phyloP scores from a whole-genome alignment of 768 basidiomycete genomes.

The Crucibulum laeve region DNA sequence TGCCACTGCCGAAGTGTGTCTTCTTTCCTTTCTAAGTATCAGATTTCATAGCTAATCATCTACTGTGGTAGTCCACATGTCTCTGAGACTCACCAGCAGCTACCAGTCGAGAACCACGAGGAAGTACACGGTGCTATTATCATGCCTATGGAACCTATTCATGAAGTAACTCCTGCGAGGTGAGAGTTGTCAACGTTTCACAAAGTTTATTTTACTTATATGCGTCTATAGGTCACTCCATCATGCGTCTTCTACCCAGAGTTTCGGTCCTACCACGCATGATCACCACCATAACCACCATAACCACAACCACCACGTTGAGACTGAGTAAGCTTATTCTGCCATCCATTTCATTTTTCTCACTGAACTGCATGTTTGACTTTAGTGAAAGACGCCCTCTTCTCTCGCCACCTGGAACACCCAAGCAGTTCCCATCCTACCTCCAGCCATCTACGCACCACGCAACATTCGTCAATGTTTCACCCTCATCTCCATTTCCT shows the following conservation, averaged over 20 bases:
- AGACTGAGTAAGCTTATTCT: conserved; percentile 23
- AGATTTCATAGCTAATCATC: neutral
- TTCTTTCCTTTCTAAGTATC: neutral
- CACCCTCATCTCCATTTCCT: conserved; percentile 15
- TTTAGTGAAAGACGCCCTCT: conserved; percentile 53
- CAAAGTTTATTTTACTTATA: neutral
- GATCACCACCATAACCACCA: too few relatives aligned
- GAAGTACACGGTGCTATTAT: conserved; percentile 21
- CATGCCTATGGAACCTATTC: conserved; percentile 39
- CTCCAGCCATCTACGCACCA: conserved; percentile 17
- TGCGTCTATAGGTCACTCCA: conserved; percentile 14
- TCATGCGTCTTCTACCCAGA: conserved; percentile 16
- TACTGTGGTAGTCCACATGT: conserved; percentile 13
- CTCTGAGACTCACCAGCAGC: conserved; percentile 12
- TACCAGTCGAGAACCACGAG: conserved; percentile 15
- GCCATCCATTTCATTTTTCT: neutral
- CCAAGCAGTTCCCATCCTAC: conserved; percentile 19
- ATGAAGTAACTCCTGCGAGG: conserved; percentile 32
- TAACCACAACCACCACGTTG: too few relatives aligned
- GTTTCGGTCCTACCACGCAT: conserved; percentile 9
- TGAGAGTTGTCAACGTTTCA: conserved; percentile 11
- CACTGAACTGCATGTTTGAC: neutral
- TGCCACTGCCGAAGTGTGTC: conserved; percentile 27
- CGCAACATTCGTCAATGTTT: conserved; percentile 14
- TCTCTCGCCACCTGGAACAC: conserved; percentile 30